phyloP scores from a whole-genome alignment of 495 filamentous ascomycete species.

The Trichodelitschia bisporula region DNA sequence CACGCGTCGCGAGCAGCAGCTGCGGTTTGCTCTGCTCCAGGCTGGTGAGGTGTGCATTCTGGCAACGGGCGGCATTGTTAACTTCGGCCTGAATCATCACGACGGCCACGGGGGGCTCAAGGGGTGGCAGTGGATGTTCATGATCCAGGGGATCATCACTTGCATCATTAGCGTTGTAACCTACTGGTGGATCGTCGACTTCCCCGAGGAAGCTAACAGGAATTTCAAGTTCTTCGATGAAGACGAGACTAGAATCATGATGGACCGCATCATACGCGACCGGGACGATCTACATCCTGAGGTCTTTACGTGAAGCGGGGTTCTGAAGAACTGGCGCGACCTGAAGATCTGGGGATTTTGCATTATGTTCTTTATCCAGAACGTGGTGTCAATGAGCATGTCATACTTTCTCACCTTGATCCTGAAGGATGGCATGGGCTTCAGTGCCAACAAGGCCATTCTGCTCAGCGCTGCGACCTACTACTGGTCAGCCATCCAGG shows the following conservation, averaged over 20 bases:
- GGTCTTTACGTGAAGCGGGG: slow-evolving; percentile 31
- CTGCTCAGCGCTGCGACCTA: slow-evolving; percentile 54
- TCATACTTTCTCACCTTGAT: slow-evolving; percentile 48
- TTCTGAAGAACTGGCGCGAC: slow-evolving; percentile 36
- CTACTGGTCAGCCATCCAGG: slow-evolving; percentile 49
- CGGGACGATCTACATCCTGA: slow-evolving; percentile 38
- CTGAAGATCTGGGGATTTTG: slow-evolving; percentile 51
- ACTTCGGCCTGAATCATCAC: slow-evolving; percentile 42
- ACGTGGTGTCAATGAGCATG: slow-evolving; percentile 40
- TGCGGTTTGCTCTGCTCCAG: slow-evolving; percentile 52
- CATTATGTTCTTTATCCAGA: slow-evolving; percentile 47
- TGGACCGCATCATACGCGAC: slow-evolving; percentile 13
- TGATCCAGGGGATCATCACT: slow-evolving; percentile 43
- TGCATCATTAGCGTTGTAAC: slow-evolving; percentile 39
- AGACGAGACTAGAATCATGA: slow-evolving; percentile 18
- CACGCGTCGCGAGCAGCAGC: slow-evolving; percentile 42
- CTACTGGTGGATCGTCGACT: slow-evolving; percentile 63
- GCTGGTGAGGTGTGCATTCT: slow-evolving; percentile 40
- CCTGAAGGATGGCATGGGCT: slow-evolving; percentile 45
- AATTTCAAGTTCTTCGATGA: slow-evolving; percentile 38
- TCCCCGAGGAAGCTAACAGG: slow-evolving; percentile 38
- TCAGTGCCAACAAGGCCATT: slow-evolving; percentile 37
- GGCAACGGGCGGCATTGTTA: slow-evolving; percentile 47
- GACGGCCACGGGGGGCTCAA: slow-evolving; percentile 31
- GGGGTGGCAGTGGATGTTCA: slow-evolving; percentile 59